Percentiles rank a stretch among this genome's conserved stretches.
These are phyloP conservation scores for Neofusicoccum ribis DNA, from an alignment of 2,329 filamentous ascomycete species.

Conservation along the genomic window DNA sequence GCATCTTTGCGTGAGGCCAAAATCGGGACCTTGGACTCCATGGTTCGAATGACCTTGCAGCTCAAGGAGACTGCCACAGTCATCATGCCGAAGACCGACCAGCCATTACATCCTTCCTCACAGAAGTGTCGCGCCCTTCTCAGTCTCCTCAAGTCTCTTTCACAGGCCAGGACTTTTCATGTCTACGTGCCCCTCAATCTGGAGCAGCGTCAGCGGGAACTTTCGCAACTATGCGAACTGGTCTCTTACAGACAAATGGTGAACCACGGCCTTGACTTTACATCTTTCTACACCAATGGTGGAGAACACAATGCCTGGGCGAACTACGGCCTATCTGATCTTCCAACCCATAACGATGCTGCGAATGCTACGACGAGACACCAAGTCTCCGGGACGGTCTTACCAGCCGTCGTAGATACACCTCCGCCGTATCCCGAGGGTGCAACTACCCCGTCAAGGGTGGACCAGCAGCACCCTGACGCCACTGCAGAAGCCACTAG, in stretches of 20 bases:
- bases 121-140: background rate
- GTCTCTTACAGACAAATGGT: background rate
- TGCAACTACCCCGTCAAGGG: too few species aligned
- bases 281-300: background rate
- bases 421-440: too few species aligned
- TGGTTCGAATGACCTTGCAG: background rate
- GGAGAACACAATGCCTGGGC: background rate
- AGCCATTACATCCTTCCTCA: background rate
- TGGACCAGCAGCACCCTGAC: too few species aligned
- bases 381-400: too few species aligned
- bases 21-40: background rate
- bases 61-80: background rate
- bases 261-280: background rate
- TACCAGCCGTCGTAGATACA: too few species aligned
- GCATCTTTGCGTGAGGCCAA: background rate
- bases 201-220: background rate
- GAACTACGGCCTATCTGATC: background rate
- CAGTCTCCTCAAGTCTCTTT: background rate
- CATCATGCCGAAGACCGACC: background rate
- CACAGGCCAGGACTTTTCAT: background rate
- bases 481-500: too few species aligned
- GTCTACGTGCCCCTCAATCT: background rate
- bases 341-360: background rate
- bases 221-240: background rate
- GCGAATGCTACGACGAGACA: too few species aligned